Evolutionary conservation across 495 filamentous ascomycete genomes (phyloP).

Genomic region (Xylaria bambusicola): DNA sequence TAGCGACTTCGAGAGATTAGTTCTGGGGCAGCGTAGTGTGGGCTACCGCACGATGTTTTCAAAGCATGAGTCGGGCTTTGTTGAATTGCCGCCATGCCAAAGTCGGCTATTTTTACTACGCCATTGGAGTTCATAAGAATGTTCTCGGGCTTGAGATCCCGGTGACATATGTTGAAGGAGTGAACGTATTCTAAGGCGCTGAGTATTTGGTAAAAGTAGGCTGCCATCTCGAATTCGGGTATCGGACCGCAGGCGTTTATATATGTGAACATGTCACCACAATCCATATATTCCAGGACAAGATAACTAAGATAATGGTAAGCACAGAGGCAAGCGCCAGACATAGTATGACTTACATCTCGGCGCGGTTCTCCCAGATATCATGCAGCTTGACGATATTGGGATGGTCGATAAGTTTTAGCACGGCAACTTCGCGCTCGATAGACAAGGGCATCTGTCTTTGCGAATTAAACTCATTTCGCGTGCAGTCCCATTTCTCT

Average conservation of each 20-base stretch:
- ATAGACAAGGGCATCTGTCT: slow-evolving; percentile 80
- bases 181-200: slow-evolving; percentile 91
- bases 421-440: slow-evolving; percentile 90
- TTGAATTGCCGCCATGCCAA: slow-evolving; percentile 95
- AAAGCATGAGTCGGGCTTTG: slow-evolving; percentile 70
- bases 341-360: slow-evolving; percentile 71
- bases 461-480: slow-evolving; percentile 53
- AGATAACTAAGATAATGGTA: slow-evolving; percentile 67
- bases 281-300: slow-evolving; percentile 92
- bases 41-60: slow-evolving; percentile 89
- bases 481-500: slow-evolving; percentile 51
- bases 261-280: slow-evolving; percentile 87
- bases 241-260: slow-evolving; percentile 68
- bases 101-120: slow-evolving; percentile 91
- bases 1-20: slow-evolving; percentile 73
- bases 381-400: slow-evolving; percentile 91
- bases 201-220: slow-evolving; percentile 88
- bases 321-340: neutral
- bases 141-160: slow-evolving; percentile 96
- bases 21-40: slow-evolving; percentile 94
- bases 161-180: slow-evolving; percentile 89
- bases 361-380: slow-evolving; percentile 92
- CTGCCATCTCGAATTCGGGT: slow-evolving; percentile 75
- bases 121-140: slow-evolving; percentile 74
- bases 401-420: slow-evolving; percentile 92